These are phyloP conservation scores for Arabis alpina DNA, from an alignment of 345 rosid genomes.

Conservation along the genomic window DNA sequence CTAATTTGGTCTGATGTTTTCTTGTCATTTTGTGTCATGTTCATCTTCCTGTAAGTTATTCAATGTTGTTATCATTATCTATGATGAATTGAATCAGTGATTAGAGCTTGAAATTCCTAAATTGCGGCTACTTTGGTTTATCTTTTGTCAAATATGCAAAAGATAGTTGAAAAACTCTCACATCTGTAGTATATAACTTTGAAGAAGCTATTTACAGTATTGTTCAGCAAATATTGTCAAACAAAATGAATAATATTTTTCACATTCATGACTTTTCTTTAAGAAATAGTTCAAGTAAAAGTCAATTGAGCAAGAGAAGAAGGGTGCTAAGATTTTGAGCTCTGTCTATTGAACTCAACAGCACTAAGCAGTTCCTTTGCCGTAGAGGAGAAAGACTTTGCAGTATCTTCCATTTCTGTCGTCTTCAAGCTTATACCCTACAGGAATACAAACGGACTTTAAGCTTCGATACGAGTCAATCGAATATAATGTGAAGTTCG, in stretches of 20 bases:
- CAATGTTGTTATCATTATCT: too few species aligned
- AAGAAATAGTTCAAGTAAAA: background rate
- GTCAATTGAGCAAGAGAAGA: background rate
- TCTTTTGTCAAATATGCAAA: background rate
- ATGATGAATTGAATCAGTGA: background rate
- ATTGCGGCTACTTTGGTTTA: background rate
- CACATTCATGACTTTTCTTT: background rate
- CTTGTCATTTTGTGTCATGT: too few species aligned
- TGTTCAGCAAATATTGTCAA: background rate
- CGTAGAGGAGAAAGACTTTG: conserved; percentile 84
- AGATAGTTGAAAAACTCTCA: background rate
- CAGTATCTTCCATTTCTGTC: conserved; percentile 80
- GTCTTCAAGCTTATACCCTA: conserved; percentile 81
- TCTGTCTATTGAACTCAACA: conserved; percentile 65
- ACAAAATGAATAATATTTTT: background rate
- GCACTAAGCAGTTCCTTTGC: conserved; percentile 72
- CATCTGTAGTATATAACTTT: background rate
- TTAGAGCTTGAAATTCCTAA: background rate
- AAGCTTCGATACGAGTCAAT: background rate
- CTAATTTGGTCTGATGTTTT: background rate
- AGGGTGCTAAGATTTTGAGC: conserved; percentile 37
- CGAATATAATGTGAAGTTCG: background rate
- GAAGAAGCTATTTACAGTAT: conserved; percentile 31
- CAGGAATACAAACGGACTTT: background rate
- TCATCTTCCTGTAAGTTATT: too few species aligned